Percentiles rank a stretch among this genome's conserved stretches.
Conservation (phyloP, 176 grass and related monocot genomes). For the Coix lacrymajobi region DNA sequence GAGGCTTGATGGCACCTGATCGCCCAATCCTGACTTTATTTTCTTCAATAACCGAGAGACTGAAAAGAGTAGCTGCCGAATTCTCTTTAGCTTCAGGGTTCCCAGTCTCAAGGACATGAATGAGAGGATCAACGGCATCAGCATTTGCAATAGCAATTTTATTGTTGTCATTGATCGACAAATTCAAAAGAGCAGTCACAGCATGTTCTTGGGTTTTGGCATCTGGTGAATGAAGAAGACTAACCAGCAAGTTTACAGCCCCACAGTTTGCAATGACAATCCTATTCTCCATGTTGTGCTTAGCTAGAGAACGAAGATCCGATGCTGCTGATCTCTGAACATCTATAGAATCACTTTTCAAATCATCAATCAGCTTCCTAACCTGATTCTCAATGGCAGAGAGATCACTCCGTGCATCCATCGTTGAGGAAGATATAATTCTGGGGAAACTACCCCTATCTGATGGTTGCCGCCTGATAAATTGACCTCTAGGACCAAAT, state of each 20-base stretch:
- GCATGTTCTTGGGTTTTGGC: slow-evolving; percentile 76
- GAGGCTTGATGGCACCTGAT: slow-evolving; percentile 71
- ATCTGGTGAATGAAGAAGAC: slow-evolving; percentile 70
- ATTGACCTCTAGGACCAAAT: slow-evolving; percentile 40
- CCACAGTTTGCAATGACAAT: slow-evolving; percentile 86
- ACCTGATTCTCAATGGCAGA: slow-evolving; percentile 75
- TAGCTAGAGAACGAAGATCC: slow-evolving; percentile 77
- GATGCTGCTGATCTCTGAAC: slow-evolving; percentile 50
- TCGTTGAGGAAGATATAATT: slow-evolving; percentile 51
- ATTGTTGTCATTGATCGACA: slow-evolving; percentile 98
- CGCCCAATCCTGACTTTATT: slow-evolving; percentile 84
- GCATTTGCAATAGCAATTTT: slow-evolving; percentile 86
- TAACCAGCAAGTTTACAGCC: slow-evolving; percentile 61
- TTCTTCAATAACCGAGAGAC: slow-evolving; percentile 92
- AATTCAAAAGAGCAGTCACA: slow-evolving; percentile 82
- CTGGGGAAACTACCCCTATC: slow-evolving; percentile 60
- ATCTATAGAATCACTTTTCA: slow-evolving; percentile 68
- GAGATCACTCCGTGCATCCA: slow-evolving; percentile 66
- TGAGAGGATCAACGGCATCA: slow-evolving; percentile 78
- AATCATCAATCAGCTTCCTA: slow-evolving; percentile 55
- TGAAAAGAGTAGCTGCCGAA: slow-evolving; percentile 90
- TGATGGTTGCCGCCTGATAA: slow-evolving; percentile 43
- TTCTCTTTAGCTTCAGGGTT: slow-evolving; percentile 94
- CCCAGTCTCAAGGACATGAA: slow-evolving; percentile 81
- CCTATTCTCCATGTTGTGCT: slow-evolving; percentile 96